Conservation (phyloP, 768 basidiomycete species). For the Collybiopsis confluens region DNA sequence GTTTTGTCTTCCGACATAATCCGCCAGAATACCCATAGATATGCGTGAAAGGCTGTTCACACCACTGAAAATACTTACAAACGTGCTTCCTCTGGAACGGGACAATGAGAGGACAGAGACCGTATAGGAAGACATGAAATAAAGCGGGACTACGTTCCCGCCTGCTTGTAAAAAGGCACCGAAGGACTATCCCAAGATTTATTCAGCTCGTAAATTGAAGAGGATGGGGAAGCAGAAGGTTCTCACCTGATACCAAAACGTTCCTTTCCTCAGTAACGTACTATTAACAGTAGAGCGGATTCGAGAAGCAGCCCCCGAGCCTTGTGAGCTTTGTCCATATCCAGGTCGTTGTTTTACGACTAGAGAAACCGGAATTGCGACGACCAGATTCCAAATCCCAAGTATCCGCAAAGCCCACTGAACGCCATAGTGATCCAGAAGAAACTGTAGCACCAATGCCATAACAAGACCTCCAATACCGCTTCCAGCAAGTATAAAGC, state of each 20-base stretch:
- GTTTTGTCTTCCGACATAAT: conserved; percentile 39
- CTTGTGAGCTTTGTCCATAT: not conserved
- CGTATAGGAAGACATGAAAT: conserved; percentile 40
- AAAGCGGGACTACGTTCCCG: conserved; percentile 40
- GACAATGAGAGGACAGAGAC: conserved; percentile 34
- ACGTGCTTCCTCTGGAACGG: conserved; percentile 28
- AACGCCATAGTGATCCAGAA: conserved; percentile 31
- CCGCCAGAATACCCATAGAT: conserved; percentile 36
- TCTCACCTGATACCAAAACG: conserved; percentile 38
- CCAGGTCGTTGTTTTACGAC: conserved; percentile 22
- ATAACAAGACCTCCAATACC: conserved; percentile 42
- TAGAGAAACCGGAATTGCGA: conserved; percentile 32
- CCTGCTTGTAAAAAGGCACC: conserved; percentile 40
- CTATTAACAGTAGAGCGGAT: conserved; percentile 27
- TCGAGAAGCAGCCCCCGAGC: conserved; percentile 14
- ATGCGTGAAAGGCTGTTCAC: conserved; percentile 39
- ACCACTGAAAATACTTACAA: conserved; percentile 38
- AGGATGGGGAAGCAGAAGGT: not conserved
- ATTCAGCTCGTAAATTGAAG: too few species aligned
- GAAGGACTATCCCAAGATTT: too few species aligned
- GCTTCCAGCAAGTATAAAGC: conserved; percentile 34
- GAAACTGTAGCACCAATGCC: conserved; percentile 31
- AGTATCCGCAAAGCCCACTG: conserved; percentile 34
- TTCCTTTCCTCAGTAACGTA: conserved; percentile 32
- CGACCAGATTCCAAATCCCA: conserved; percentile 34